Conservation (phyloP, 2,329 filamentous ascomycete genomes). For the Harringtonia aguacate region DNA sequence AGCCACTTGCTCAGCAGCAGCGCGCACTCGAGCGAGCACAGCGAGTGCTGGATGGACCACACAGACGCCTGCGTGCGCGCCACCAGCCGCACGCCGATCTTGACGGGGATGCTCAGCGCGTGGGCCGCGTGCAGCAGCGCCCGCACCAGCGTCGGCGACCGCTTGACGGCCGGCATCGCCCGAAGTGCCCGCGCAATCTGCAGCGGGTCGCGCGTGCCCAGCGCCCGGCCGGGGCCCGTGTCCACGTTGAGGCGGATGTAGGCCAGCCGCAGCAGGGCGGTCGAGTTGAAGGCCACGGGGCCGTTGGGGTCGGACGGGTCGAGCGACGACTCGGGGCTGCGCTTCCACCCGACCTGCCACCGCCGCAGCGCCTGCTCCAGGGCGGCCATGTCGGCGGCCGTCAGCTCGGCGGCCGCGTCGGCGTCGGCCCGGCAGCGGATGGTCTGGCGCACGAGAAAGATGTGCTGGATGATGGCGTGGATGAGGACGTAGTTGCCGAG, state of each 20-base stretch:
- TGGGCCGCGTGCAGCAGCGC: slow-evolving; percentile 42
- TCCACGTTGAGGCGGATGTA: slow-evolving; percentile 24
- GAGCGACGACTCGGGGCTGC: slow-evolving; percentile 38
- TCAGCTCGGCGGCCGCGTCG: too few species aligned
- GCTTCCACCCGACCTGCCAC: slow-evolving; percentile 44
- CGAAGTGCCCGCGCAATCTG: slow-evolving; percentile 33
- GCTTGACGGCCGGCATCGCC: slow-evolving; percentile 27
- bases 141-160: slow-evolving; percentile 33
- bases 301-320: slow-evolving; percentile 41
- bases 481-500: slow-evolving; percentile 44
- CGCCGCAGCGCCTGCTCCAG: too few species aligned
- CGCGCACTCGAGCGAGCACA: slow-evolving; percentile 42
- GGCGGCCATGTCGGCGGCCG: too few species aligned
- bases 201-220: slow-evolving; percentile 33
- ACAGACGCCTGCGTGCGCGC: slow-evolving; percentile 41
- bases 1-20: slow-evolving; percentile 28
- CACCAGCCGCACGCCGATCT: slow-evolving; percentile 41
- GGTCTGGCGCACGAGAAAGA: slow-evolving; percentile 35
- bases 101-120: slow-evolving; percentile 40
- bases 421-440: slow-evolving; percentile 3
- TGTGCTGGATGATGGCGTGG: slow-evolving; percentile 41
- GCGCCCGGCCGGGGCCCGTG: slow-evolving; percentile 31
- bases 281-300: slow-evolving; percentile 38
- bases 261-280: slow-evolving; percentile 18
- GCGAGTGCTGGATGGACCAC: slow-evolving; percentile 43